Base-by-base conservation (phyloP, 1,284 basidiomycete species). In the Trametes polyzona region DNA sequence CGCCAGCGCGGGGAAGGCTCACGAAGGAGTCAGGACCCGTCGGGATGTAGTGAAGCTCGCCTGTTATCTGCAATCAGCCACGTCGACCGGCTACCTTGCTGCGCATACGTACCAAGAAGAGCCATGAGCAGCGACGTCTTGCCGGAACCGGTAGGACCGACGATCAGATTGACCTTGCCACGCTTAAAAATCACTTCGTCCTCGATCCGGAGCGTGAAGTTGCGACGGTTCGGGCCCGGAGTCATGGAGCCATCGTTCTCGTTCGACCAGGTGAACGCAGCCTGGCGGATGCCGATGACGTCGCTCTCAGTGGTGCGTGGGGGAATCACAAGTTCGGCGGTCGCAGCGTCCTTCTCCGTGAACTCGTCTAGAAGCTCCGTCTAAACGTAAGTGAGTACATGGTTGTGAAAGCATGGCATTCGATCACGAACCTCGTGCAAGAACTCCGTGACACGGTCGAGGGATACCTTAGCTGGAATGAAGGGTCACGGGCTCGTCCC, bases 21-120 rank as follows among this genome's bases (percentile, higher is more conserved):
- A 79, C 87, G 78, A 83, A 87, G 0, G 86, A 83, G 23, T 79
- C 79, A 19, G 80, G 75, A 7, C 76, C 75, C n/a, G 73, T 70
- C 9, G 82, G 78, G n/a, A 79, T 70, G 63, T 81, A 86, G 64
- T 87, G 83, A 82, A 87, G 79, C 65, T 86, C 82, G 40, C 80
- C 81, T 72, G 27, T 12, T 26, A 48, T 8, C 9, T 43, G 4
- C 57, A 65, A 64, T 61, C 23, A 33, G 24, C 14, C n/a, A n/a
- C 57, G 50, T 63, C 62, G 58, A n/a, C 39, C 12, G 11, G 56
- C 39, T 11, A 52, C 26, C 19, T 21, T 0, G 2, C 0, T 14
- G 12, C 3, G 4, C 44, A 53, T 16, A 29, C 53, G 10, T 43
- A 61, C 83, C 83, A 2, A 85, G 74, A 9, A 86, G 70, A 3